Base-by-base conservation (phyloP, 1,139 yeast genomes). In the Saccharomyces hybrid region DNA sequence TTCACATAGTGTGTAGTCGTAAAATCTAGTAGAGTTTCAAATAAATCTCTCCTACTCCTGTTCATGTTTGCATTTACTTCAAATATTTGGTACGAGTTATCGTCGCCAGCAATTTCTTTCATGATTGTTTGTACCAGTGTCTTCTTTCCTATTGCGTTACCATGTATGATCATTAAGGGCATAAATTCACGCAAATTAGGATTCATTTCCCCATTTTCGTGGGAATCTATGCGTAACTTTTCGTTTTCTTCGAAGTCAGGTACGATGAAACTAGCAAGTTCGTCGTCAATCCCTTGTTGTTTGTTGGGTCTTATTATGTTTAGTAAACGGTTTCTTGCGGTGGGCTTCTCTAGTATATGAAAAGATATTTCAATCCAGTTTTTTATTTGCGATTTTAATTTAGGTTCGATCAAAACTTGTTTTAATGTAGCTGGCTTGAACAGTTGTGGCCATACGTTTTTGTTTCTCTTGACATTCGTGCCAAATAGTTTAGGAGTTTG, bases 1-100 rank as follows among this genome's bases (percentile, higher is more conserved):
- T 86, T 89, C 0, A 93, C 93, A 51, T 87, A 73, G 57, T 89
- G 93, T 0, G 96, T 86, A 3, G 96, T 91, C 55, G 95, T 84
- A 55, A 89, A 78, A 63, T 95, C 98, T 53, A 80, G 84, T 49
- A 93, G 74, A 38, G 78, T 79, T 28, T 82, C 79, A 56, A 77
- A 73, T 23, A 91, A 78, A 58, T 88, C 93, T 63, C 82, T 86
- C 49, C 86, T 80, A 0, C 93, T 81, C 62, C 98, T 75, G 46
- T 81, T 75, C 62, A 81, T 84, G 11, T 91, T 82, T 0, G 93
- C 75, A 66, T 88, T 89, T 44, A 91, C 77, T 67, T 93, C 99
- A 66, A 88, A 85, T 1, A 91, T 87, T 61, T 84, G 87, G 13
- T 38, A 16, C 9, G 44, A 38, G 8, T 38, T 38, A 38, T 38